These are phyloP conservation scores for Pythium angustatum DNA, from an alignment of 352 stramenopile species.

Conservation along the genomic window DNA sequence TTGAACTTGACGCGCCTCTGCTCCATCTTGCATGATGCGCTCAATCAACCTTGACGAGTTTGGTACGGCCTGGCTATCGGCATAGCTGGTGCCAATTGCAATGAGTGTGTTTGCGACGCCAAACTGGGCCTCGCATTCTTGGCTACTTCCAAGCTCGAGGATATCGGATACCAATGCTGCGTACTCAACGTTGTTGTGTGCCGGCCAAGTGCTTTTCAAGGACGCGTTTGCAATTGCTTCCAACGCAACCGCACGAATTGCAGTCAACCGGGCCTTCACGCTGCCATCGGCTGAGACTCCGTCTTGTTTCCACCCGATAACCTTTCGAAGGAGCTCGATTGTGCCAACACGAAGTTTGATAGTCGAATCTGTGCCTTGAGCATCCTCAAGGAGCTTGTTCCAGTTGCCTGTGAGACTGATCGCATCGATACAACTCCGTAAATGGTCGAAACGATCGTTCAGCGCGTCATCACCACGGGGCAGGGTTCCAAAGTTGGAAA, in stretches of 20 bases:
- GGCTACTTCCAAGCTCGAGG: slow-evolving; percentile 29
- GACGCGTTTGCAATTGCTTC: slow-evolving; percentile 11
- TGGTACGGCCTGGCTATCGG: not conserved
- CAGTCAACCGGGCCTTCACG: slow-evolving; percentile 23
- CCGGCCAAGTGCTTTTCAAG: slow-evolving; percentile 4
- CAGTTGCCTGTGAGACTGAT: slow-evolving; percentile 21
- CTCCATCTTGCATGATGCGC: slow-evolving; percentile 39
- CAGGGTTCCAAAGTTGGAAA: slow-evolving; percentile 20
- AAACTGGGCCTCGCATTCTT: slow-evolving; percentile 56
- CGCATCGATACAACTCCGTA: slow-evolving; percentile 22
- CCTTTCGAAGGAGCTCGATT: slow-evolving; percentile 11
- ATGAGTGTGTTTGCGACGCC: slow-evolving; percentile 53
- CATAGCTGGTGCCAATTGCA: slow-evolving; percentile 42
- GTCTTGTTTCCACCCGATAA: slow-evolving; percentile 28
- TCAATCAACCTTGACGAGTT: slow-evolving; percentile 37
- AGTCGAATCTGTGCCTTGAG: not conserved
- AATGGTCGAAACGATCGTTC: slow-evolving; percentile 18
- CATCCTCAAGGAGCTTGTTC: slow-evolving; percentile 7
- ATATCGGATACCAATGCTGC: slow-evolving; percentile 33
- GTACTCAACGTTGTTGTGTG: slow-evolving; percentile 11
- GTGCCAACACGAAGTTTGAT: slow-evolving; percentile 6
- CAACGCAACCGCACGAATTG: slow-evolving; percentile 12
- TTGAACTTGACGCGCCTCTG: slow-evolving; percentile 41
- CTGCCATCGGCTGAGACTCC: slow-evolving; percentile 19
- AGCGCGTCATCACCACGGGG: slow-evolving; percentile 26